Evolutionary conservation across 2,329 filamentous ascomycete genomes (phyloP), one percentile per base, ranked within the genome.

Genomic region (Colletotrichum sp.): DNA sequence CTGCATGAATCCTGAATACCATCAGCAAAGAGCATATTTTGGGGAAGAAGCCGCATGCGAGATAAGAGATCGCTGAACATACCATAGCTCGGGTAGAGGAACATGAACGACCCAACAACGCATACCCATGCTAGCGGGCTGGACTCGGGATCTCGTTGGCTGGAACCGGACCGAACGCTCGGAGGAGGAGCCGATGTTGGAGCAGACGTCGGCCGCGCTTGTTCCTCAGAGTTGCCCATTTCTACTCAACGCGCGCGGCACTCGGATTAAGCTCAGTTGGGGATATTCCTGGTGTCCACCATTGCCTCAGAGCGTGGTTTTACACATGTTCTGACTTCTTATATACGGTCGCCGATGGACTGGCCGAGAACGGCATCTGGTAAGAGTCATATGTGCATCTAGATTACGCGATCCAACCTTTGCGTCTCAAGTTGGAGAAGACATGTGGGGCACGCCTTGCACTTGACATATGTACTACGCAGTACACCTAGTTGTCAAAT

Each of bases 1-100:
- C 64, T 86, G 83, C 82, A 89, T 88, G 64, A 89, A 87, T 2
- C 88, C 88, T 84, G 62, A 8, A 2, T 2, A 4, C 10, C 15
- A 56, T 38, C 13, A 62, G 67, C 8, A 8, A 36, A 26, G 4
- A 28, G n/a, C 15, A 13, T 4, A 18, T 38, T 13, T 6, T 61
- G 8, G 0, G 7, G 7, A 30, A 18, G 15, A 28, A 58, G 8
- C 6, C 30, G 16, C 58, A 5, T 16, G 26, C 30, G n/a, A 12
- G 8, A 34, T 48, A 2, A 48, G 9, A 1, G 18, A 24, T 34
- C 4, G 18, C n/a, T n/a, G 38, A 1, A 8, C 38, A n/a, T 24
- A 74, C 76, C 76, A 15, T 76, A 77, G 10, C 70, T 76, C 4
- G 76, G 76, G 15, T 71, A 71, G 7, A 77, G 70, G 10, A 76